Base-by-base conservation (phyloP, 2,329 filamentous ascomycete species). In the Paradendryphiella salina region DNA sequence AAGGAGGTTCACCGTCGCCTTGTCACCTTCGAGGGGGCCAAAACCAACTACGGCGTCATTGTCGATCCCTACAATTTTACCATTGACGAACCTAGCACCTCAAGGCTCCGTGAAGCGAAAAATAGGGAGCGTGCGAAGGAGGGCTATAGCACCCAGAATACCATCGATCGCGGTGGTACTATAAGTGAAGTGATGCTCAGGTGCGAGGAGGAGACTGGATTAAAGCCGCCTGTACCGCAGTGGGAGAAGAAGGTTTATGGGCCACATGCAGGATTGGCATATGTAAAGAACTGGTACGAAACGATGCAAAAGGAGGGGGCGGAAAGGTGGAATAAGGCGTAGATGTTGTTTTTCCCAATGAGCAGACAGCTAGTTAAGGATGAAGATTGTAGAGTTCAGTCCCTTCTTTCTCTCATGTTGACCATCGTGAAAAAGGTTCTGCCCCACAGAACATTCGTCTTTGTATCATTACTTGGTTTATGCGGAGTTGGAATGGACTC, bases 171-270 rank as follows among this genome's bases (percentile, higher is more conserved):
- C 0, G 77, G 78, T n/a, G 77, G 76, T 2, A 70, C 61, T 0
- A 61, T 80, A 18, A 66, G 70, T 21, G 68, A 74, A 51, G 54
- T 79, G n/a, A 59, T 72, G 23, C 56, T 60, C 7, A 61, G 53
- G 0, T 76, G 69, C 40, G 59, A 76, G 4, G 51, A 68, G 35
- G 76, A 80, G 52, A 80, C 77, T 0, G 77, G 77, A 0, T 54
- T 79, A 31, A 56, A 65, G 35, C 56, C 77, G 0, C 77, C 78
- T 2, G 61, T 49, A 11, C 73, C 75, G 17, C 77, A 77, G 55
- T 80, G 77, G 77, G 70, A 74, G 33, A 65, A 67, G 15, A 67
- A 75, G 31, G 66, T 73, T 0, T 79, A 79, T 64, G 77, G 77
- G 0, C 76, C 78, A 13, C 77, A 80, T 65, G 67, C 71, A 11